Evolutionary conservation across 805 yeast species (phyloP).

Genomic region (Danielia reshetovae): DNA sequence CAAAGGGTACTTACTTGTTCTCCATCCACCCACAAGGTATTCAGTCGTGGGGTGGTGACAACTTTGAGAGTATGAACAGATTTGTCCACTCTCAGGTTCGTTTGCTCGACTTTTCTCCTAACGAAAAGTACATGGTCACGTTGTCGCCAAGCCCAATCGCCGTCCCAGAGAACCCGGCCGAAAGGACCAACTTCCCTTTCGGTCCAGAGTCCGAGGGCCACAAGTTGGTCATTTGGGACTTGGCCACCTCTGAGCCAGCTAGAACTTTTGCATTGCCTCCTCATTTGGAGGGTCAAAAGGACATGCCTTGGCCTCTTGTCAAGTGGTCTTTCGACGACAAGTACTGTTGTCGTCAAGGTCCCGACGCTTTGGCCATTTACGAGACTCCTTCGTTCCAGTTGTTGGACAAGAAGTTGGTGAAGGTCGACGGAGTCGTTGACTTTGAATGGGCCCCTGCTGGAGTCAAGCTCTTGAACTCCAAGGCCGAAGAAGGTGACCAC

Average conservation of each 20-base stretch:
- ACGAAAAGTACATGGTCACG: conserved; percentile 85
- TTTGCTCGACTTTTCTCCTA: conserved; percentile 87
- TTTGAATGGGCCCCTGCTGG: conserved; percentile 95
- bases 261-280: conserved; percentile 91
- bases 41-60: conserved; percentile 92
- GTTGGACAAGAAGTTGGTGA: conserved; percentile 80
- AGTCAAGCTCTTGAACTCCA: conserved; percentile 58
- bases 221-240: conserved; percentile 90
- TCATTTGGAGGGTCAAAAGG: conserved; percentile 58
- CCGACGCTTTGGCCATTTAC: conserved; percentile 87
- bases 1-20: conserved; percentile 84
- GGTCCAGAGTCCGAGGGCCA: conserved; percentile 88
- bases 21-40: conserved; percentile 93
- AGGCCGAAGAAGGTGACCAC: conserved; percentile 53
- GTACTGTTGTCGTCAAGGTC: conserved; percentile 93
- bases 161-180: conserved; percentile 59
- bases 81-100: conserved; percentile 87
- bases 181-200: conserved; percentile 71
- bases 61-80: conserved; percentile 67
- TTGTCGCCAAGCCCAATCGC: conserved; percentile 81
- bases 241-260: conserved; percentile 74
- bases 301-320: conserved; percentile 92
- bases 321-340: conserved; percentile 93
- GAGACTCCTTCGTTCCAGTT: conserved; percentile 76
- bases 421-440: conserved; percentile 80